These are phyloP conservation scores for Tillandsia fasciculata DNA, from an alignment of 176 grass and related monocot genomes.

Conservation along the genomic window DNA sequence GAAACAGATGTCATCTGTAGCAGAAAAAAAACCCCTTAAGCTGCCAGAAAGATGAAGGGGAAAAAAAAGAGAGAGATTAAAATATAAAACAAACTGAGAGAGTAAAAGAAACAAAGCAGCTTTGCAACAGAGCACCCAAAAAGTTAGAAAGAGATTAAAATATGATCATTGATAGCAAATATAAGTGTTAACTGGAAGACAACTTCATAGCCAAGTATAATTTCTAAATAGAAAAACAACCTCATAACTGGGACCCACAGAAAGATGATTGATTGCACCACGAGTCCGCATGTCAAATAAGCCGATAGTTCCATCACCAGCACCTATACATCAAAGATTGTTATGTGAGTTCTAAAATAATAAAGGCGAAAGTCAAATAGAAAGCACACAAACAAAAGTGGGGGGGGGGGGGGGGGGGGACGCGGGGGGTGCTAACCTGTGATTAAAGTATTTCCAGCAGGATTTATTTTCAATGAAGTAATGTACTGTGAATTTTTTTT, in stretches of 20 bases:
- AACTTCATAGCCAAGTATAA: slow-evolving; percentile 10
- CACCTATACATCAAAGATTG: slow-evolving; percentile 48
- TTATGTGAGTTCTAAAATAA: neutral
- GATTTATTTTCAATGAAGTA: slow-evolving; percentile 78
- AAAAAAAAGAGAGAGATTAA: neutral
- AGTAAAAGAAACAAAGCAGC: too few species aligned
- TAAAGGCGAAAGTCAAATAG: neutral
- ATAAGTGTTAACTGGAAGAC: neutral
- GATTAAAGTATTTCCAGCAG: slow-evolving; percentile 71
- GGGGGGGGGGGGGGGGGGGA: neutral
- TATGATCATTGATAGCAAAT: neutral
- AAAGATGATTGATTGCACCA: slow-evolving; percentile 86
- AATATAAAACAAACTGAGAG: neutral
- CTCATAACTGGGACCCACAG: slow-evolving; percentile 70
- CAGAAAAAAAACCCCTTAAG: neutral
- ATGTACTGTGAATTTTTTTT: slow-evolving; percentile 48
- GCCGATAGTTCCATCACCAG: slow-evolving; percentile 86
- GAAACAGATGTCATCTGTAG: slow-evolving; percentile 66
- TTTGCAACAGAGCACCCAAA: slow-evolving; percentile 8
- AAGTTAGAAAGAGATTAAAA: slow-evolving; percentile 11
- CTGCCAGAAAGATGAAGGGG: neutral
- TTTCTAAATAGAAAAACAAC: slow-evolving; percentile 27
- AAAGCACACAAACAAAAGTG: neutral
- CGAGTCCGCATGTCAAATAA: slow-evolving; percentile 88
- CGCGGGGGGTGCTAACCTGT: slow-evolving; percentile 34